Evolutionary conservation across 306 rosid species (phyloP).

Genomic region (Inga oerstediana): DNA sequence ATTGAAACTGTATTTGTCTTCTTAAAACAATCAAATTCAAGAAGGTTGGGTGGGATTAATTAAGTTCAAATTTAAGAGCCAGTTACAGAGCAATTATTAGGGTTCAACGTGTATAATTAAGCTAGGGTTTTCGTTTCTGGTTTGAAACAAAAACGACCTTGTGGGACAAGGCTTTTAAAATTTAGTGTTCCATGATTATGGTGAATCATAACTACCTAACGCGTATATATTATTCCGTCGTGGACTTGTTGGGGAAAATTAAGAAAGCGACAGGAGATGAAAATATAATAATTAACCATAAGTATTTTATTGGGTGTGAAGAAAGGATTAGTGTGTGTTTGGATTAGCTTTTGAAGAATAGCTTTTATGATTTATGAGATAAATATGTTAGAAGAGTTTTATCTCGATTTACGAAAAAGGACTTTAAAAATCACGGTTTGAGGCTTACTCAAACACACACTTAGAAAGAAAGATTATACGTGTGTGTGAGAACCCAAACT

Average conservation of each 20-base stretch:
- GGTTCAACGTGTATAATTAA: neutral
- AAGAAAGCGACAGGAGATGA: neutral
- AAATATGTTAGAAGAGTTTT: too few species aligned
- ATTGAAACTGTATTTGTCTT: neutral
- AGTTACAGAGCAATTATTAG: neutral
- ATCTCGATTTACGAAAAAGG: too few species aligned
- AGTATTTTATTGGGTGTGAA: neutral
- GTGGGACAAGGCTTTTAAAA: neutral
- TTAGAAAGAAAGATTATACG: too few species aligned
- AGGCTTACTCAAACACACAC: too few species aligned
- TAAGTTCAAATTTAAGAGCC: neutral
- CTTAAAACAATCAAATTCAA: neutral
- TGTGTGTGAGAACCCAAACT: neutral
- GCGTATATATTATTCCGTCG: neutral
- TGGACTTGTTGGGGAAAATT: neutral
- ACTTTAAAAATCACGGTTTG: too few species aligned
- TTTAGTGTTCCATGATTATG: neutral
- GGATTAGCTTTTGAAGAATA: too few species aligned
- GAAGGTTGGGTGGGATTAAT: too few species aligned
- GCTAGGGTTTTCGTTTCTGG: neutral
- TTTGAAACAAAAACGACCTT: neutral
- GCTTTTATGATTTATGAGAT: too few species aligned
- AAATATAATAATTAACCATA: neutral
- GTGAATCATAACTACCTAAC: conserved; percentile 13
- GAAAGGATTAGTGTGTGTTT: neutral